Base-by-base conservation (phyloP, 495 filamentous ascomycete genomes). In the Annulohypoxylon stygium region DNA sequence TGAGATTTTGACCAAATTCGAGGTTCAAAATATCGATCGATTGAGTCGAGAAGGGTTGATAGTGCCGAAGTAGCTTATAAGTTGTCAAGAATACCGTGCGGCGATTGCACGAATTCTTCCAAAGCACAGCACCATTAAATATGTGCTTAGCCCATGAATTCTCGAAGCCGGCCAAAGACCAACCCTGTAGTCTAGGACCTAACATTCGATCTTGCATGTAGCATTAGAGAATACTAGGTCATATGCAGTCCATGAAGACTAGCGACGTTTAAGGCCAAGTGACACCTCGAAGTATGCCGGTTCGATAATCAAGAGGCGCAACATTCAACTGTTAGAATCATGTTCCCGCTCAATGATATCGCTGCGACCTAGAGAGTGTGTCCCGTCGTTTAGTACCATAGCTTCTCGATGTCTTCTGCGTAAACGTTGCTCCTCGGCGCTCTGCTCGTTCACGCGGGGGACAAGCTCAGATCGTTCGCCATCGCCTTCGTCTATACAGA, bases 301-400 rank as follows among this genome's bases (percentile, higher is more conserved):
- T 41, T 39, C 14, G 3, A 39, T 23, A 54, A 2, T 61, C 50
- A 25, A 16, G 41, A 30, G 1, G 48, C 12, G n/a, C 26, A 50
- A 45, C 43, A 48, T 39, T 78, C 70, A 77, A 26, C 36, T 73
- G 34, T 61, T 73, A 64, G 72, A 80, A 20, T 78, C 77, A 23
- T 77, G 76, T 12, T 82, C 78, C 41, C 82, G 75, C 65, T 88
- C 85, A 37, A 88, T 87, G 14, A 91, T 90, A 71, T 90, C 88
- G 45, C 83, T 81, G 47, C 87, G 83, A 12, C 81, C 85, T n/a
- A 90, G 69, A 1, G 86, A 85, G 26, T 83, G 81, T 36, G 81
- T 86, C 2, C 89, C 88, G 58, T 90, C 89, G 69, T 89, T 89
- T 60, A 91, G 63, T 10, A 91, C 89, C 84, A 91, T 88, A 8